Base-by-base conservation (phyloP, 805 yeast species). In the Lachancea sp. region DNA sequence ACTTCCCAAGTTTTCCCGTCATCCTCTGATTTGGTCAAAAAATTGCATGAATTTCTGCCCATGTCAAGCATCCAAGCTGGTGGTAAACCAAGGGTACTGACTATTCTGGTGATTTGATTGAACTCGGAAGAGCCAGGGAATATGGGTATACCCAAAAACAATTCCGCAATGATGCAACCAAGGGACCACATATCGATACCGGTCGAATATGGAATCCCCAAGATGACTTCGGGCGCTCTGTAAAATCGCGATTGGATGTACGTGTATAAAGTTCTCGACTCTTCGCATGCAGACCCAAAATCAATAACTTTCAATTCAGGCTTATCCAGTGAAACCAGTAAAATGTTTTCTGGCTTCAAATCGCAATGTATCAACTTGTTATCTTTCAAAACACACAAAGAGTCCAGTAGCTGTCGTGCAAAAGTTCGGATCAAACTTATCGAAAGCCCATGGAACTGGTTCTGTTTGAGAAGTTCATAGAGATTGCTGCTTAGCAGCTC, bases 181-280 rank as follows among this genome's bases (percentile, higher is more conserved):
- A 90, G 69, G 0, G 98, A 91, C 99, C 99, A 93, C 80, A 91
- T 88, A 62, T 91, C 99, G 43, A 93, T 91, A 6, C 95, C 80
- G 9, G 95, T 79, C 0, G 96, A 85, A 59, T 93, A 91, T 4
- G 96, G 95, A 36, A 91, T 70, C 0, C 99, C 98, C 17, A 91
- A 67, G 2, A 93, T 78, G 17, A 91, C 95, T 63, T 91, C 99
- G 0, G 99, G 99, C 2, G 95, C 85, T 50, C 99, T 74, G 67
- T 91, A 91, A 58, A 90, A 90, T 48, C 98, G 71, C 4, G 95
- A 85, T 64, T 90, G 98, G 52, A 90, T 86, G 60, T 90, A 90
- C 0, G 97, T 84, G 67, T 87, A 90, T 5, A 90, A 73, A 1
- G 95, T 86, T 56, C 89, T 91, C 45, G 89, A 72, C 50, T 91